Percentiles rank a stretch among this genome's conserved stretches.
Conservation (phyloP, 805 yeast genomes). For the Starmera amethionina region DNA sequence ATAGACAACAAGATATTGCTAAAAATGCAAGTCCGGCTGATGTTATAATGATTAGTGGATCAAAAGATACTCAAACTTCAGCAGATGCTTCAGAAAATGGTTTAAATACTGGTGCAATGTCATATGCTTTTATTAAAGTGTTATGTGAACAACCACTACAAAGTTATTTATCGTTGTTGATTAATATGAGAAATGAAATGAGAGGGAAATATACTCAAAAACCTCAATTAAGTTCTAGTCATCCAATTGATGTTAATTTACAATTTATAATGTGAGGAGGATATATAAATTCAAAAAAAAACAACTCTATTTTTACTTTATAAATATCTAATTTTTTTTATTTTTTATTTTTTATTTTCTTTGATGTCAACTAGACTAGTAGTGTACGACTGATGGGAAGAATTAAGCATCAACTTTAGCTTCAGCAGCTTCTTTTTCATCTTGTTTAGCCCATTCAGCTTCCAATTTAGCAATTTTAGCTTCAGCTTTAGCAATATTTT, state of each 20-base stretch:
- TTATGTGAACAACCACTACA: slow-evolving; percentile 53
- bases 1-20: slow-evolving; percentile 27
- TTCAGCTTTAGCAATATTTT: slow-evolving; percentile 67
- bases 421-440: slow-evolving; percentile 24
- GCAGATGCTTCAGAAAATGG: slow-evolving; percentile 77
- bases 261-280: slow-evolving; percentile 29
- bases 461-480: slow-evolving; percentile 65
- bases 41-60: slow-evolving; percentile 67
- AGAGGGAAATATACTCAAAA: slow-evolving; percentile 63
- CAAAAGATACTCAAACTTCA: slow-evolving; percentile 75
- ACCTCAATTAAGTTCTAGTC: slow-evolving; percentile 75
- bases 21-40: slow-evolving; percentile 67
- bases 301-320: too few species aligned
- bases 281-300: too few species aligned
- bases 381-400: too few species aligned
- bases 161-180: slow-evolving; percentile 57
- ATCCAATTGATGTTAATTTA: slow-evolving; percentile 61
- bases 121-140: slow-evolving; percentile 65
- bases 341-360: too few species aligned
- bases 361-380: too few species aligned
- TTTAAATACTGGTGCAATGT: slow-evolving; percentile 74
- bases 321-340: too few species aligned
- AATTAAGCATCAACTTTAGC: not conserved
- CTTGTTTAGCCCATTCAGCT: slow-evolving; percentile 37
- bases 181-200: slow-evolving; percentile 59